Evolutionary conservation across 257 asterid genomes (phyloP).

Genomic region (Jacaranda copaia): DNA sequence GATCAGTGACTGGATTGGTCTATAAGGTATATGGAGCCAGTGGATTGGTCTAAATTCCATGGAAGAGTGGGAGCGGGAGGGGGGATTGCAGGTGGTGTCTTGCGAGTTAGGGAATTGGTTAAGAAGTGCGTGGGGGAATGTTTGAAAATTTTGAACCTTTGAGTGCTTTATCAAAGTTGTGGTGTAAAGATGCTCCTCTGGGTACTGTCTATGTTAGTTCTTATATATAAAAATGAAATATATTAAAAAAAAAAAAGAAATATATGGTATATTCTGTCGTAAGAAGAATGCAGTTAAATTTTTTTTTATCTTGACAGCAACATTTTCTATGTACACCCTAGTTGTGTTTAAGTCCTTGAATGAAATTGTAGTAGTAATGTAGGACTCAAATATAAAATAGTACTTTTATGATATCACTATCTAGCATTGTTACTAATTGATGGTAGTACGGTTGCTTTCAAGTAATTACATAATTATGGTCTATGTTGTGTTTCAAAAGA

Average conservation of each 20-base stretch:
- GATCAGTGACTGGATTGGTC: not conserved
- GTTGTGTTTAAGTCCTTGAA: not conserved
- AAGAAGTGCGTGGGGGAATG: not conserved
- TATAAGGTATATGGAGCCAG: not conserved
- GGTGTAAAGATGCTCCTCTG: not conserved
- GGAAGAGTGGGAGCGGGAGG: not conserved
- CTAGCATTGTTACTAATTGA: not conserved
- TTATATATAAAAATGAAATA: not conserved
- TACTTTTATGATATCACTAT: not conserved
- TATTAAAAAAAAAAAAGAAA: not conserved
- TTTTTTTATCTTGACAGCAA: not conserved
- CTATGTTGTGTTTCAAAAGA: not conserved
- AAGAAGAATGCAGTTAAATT: not conserved
- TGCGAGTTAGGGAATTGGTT: not conserved
- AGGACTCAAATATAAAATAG: not conserved
- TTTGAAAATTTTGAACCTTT: not conserved
- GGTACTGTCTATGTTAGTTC: not conserved
- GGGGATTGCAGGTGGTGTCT: not conserved
- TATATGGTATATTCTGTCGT: not conserved
- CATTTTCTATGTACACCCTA: not conserved
- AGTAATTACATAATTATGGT: not conserved
- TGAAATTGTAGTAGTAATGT: not conserved
- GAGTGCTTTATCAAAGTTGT: not conserved
- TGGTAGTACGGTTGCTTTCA: not conserved
- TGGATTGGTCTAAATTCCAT: not conserved